Percentiles rank a stretch among this genome's conserved stretches.
Evolutionary conservation across 2,329 filamentous ascomycete genomes (phyloP).

Genomic region (Cladosporium austrohemisphaericum): DNA sequence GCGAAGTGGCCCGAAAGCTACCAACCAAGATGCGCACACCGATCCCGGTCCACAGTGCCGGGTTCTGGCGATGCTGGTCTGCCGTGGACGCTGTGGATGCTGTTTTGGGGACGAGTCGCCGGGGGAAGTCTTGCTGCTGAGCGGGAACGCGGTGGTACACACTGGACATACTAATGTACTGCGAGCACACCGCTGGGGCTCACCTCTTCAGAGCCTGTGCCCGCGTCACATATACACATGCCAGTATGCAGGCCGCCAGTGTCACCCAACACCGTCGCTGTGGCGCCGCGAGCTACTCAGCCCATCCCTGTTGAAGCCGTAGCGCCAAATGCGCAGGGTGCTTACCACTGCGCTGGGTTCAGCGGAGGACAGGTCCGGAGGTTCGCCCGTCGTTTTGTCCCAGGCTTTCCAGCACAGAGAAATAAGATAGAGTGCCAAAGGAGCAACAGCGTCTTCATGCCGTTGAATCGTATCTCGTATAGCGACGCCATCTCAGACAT

Average conservation of each 20-base stretch:
- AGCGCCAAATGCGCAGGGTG: neutral
- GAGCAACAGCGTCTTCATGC: neutral
- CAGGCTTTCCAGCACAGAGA: no score
- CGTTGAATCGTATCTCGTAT: neutral
- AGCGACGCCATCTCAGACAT: neutral
- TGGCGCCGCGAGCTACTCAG: no score
- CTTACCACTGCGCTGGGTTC: conserved; percentile 1
- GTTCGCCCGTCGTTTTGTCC: no score
- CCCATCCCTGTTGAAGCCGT: conserved; percentile 7
- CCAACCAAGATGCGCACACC: conserved; percentile 1
- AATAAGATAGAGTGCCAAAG: neutral
- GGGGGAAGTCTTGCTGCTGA: neutral
- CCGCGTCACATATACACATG: neutral
- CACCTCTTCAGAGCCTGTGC: no score
- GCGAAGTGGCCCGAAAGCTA: conserved; percentile 12
- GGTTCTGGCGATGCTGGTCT: no score
- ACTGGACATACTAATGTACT: no score
- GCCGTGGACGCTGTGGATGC: no score
- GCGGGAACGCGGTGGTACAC: no score
- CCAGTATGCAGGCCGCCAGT: neutral
- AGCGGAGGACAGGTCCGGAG: no score
- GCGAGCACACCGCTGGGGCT: no score
- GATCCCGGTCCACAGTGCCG: neutral
- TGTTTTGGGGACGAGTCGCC: neutral
- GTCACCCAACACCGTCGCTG: no score